Conservation (phyloP, 2,329 filamentous ascomycete genomes). For the Penicillium sp. region DNA sequence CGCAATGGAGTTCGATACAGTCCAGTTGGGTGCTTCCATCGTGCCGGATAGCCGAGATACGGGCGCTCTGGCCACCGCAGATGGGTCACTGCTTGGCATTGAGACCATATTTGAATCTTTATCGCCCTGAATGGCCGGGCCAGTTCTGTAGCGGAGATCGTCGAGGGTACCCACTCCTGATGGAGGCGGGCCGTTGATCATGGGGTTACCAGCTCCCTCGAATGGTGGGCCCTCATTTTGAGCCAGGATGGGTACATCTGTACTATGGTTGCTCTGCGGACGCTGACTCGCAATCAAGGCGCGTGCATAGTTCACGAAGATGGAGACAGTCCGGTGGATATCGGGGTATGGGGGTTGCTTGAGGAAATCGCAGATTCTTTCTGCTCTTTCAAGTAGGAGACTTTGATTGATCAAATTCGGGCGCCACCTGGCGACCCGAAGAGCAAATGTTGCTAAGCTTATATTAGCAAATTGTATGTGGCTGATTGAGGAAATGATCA, state of each 20-base stretch:
- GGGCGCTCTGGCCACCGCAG: constrained; percentile 17
- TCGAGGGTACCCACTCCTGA: constrained; percentile 12
- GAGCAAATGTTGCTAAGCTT: constrained; percentile 26
- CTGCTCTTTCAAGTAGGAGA: constrained; percentile 25
- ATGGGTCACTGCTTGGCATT: constrained; percentile 16
- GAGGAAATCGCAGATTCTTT: constrained; percentile 29
- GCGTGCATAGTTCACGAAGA: constrained; percentile 31
- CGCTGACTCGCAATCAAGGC: constrained; percentile 26
- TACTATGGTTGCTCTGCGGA: constrained; percentile 11
- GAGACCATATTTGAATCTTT: constrained; percentile 15
- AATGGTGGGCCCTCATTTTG: constrained; percentile 12
- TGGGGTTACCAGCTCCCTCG: constrained; percentile 13
- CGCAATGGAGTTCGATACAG: constrained; percentile 30
- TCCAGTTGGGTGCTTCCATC: constrained; percentile 32
- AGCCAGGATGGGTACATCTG: constrained; percentile 12
- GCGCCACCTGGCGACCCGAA: constrained; percentile 29
- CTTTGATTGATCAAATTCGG: constrained; percentile 27
- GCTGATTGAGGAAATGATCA: background rate
- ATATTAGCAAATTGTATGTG: constrained; percentile 8
- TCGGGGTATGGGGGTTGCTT: constrained; percentile 33
- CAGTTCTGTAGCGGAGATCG: constrained; percentile 17
- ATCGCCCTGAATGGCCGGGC: constrained; percentile 13
- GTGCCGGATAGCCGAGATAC: constrained; percentile 22
- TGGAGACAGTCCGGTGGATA: constrained; percentile 32
- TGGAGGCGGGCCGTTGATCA: constrained; percentile 14